Conservation (phyloP, 805 yeast genomes). For the Candida schatavii region DNA sequence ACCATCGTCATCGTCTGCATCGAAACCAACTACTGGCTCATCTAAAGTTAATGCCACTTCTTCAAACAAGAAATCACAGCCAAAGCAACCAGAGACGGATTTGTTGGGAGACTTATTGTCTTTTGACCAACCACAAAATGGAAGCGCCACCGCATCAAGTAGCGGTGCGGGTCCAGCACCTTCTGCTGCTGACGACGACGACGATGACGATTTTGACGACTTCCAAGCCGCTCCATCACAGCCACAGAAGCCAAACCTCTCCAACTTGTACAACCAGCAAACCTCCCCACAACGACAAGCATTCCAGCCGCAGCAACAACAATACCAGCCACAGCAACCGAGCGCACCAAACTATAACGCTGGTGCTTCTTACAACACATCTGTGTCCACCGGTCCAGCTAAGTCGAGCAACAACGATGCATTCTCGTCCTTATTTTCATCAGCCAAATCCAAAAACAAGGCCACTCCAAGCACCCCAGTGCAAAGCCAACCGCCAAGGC, state of each 20-base stretch:
- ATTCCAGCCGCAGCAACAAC: slow-evolving; percentile 12
- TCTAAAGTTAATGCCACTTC: slow-evolving; percentile 31
- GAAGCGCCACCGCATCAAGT: slow-evolving; percentile 13
- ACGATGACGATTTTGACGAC: slow-evolving; percentile 77
- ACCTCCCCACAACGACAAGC: slow-evolving; percentile 16
- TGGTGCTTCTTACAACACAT: slow-evolving; percentile 37
- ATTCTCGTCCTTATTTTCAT: slow-evolving; percentile 64
- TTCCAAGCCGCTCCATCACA: slow-evolving; percentile 65
- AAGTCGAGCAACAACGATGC: slow-evolving; percentile 49
- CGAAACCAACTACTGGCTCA: slow-evolving; percentile 36
- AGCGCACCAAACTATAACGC: slow-evolving; percentile 30
- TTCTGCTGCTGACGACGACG: slow-evolving; percentile 32
- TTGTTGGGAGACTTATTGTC: slow-evolving; percentile 47
- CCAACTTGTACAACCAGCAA: slow-evolving; percentile 25
- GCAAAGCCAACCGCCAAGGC: slow-evolving; percentile 12
- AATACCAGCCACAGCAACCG: slow-evolving; percentile 13
- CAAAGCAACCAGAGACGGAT: slow-evolving; percentile 39
- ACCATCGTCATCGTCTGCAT: slow-evolving; percentile 14
- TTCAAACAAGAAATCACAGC: slow-evolving; percentile 27
- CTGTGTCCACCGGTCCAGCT: slow-evolving; percentile 19
- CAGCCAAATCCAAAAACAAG: slow-evolving; percentile 53
- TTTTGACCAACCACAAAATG: slow-evolving; percentile 29
- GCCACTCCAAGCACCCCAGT: slow-evolving; percentile 6
- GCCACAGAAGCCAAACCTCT: slow-evolving; percentile 21
- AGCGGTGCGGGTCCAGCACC: slow-evolving; percentile 16